These are phyloP conservation scores for Suhomyces bribrorum DNA, from an alignment of 1,139 yeast genomes.

Conservation along the genomic window DNA sequence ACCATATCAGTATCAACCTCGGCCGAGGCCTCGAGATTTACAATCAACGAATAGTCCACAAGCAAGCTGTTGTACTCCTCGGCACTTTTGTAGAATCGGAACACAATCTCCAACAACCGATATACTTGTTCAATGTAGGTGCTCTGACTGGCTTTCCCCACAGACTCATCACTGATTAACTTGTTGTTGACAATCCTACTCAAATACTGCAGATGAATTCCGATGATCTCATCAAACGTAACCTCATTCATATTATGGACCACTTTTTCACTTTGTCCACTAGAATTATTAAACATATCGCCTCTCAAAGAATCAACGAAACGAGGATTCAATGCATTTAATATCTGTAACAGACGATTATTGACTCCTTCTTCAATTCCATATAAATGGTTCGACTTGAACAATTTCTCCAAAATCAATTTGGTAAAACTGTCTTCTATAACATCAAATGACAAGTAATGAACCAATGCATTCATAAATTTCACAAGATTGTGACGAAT, in stretches of 20 bases:
- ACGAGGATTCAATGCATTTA: constrained; percentile 16
- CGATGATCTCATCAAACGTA: constrained; percentile 51
- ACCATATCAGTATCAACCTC: constrained; percentile 8
- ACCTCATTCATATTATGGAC: constrained; percentile 22
- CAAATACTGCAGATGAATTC: constrained; percentile 44
- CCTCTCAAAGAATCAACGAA: constrained; percentile 12
- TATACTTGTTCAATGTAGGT: constrained; percentile 50
- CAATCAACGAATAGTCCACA: constrained; percentile 26
- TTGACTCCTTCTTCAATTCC: constrained; percentile 11
- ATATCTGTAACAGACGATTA: constrained; percentile 16
- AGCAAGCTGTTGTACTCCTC: constrained; percentile 44
- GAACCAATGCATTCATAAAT: constrained; percentile 45
- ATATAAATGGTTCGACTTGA: constrained; percentile 17
- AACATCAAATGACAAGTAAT: constrained; percentile 49
- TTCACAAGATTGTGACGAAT: constrained; percentile 48
- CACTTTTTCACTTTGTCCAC: constrained; percentile 12
- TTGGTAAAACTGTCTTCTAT: constrained; percentile 45
- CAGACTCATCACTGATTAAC: constrained; percentile 33
- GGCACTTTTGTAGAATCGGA: constrained; percentile 45
- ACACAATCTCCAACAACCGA: constrained; percentile 40
- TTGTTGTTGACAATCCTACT: constrained; percentile 40
- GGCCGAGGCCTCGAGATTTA: constrained; percentile 26
- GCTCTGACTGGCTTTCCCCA: constrained; percentile 43
- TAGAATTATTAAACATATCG: constrained; percentile 11
- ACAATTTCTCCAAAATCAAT: constrained; percentile 27